phyloP scores from a whole-genome alignment of 1,139 yeast genomes.

The Citeromyces hawaiiensis region DNA sequence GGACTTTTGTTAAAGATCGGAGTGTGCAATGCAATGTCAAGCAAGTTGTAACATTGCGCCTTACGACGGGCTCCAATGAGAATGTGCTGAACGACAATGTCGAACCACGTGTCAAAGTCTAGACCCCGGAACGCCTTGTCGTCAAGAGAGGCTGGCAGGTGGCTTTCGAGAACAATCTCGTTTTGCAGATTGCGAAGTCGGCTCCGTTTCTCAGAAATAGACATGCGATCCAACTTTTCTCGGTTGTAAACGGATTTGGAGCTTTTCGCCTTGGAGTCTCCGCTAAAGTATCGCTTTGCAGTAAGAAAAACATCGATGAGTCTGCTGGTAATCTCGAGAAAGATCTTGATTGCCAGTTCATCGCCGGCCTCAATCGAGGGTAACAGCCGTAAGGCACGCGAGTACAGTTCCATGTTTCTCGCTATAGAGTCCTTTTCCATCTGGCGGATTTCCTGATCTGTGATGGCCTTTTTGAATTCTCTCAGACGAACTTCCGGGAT shows the following conservation, averaged over 20 bases:
- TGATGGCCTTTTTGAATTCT: not conserved
- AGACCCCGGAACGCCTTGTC: not conserved
- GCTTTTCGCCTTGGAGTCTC: not conserved
- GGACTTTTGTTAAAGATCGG: conserved; percentile 60
- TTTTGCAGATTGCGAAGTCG: not conserved
- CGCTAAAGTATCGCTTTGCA: not conserved
- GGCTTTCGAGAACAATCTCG: not conserved
- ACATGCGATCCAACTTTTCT: not conserved
- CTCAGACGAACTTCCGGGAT: not conserved
- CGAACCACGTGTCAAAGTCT: not conserved
- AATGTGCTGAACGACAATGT: not conserved
- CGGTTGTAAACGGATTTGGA: not conserved
- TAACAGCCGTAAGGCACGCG: conserved; percentile 45
- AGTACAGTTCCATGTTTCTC: conserved; percentile 51
- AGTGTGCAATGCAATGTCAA: conserved; percentile 64
- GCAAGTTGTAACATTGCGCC: conserved; percentile 5
- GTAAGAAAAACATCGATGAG: not conserved
- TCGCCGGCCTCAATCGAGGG: conserved; percentile 42
- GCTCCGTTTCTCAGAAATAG: not conserved
- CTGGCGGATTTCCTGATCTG: not conserved
- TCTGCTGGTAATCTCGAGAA: not conserved
- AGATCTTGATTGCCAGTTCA: conserved; percentile 36
- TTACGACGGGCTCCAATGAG: not conserved
- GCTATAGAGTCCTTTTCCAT: conserved; percentile 46
- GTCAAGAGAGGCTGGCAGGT: not conserved